Percentiles rank a stretch among this genome's conserved stretches.
These are phyloP conservation scores for Lepidium campestre DNA, from an alignment of 441 rosid genomes.

Conservation along the genomic window DNA sequence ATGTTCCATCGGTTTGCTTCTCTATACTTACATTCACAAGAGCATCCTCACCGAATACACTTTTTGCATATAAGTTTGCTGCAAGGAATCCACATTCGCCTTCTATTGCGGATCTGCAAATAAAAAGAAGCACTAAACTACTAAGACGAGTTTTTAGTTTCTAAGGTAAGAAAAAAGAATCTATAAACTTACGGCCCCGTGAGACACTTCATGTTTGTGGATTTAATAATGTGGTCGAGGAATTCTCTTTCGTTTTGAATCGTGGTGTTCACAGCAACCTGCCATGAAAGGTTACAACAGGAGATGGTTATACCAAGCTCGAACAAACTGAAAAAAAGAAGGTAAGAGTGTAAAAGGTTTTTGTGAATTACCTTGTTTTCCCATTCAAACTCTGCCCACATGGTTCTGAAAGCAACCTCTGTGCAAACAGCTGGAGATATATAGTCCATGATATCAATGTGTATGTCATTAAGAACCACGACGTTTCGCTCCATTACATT, in stretches of 20 bases:
- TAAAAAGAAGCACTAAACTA: not conserved
- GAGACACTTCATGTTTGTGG: constrained; percentile 88
- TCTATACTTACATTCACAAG: constrained; percentile 75
- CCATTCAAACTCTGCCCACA: constrained; percentile 98
- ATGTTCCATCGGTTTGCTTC: constrained; percentile 61
- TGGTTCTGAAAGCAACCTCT: constrained; percentile 74
- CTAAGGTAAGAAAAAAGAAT: not conserved
- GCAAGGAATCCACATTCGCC: constrained; percentile 88
- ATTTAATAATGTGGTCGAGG: constrained; percentile 71
- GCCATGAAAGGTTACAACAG: constrained; percentile 4
- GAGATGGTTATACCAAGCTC: not conserved
- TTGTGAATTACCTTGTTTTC: constrained; percentile 64
- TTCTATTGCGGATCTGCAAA: constrained; percentile 64
- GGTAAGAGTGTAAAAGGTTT: not conserved
- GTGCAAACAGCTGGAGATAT: constrained; percentile 79
- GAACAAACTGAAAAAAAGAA: not conserved
- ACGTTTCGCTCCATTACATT: constrained; percentile 77
- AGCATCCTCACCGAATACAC: constrained; percentile 88
- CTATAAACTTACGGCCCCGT: constrained; percentile 71
- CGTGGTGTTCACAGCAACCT: constrained; percentile 90
- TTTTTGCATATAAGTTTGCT: constrained; percentile 81
- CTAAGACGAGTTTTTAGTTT: not conserved
- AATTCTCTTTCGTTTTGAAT: constrained; percentile 76
- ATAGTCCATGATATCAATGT: constrained; percentile 90
- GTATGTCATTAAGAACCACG: constrained; percentile 82